Base-by-base conservation (phyloP, 2,329 filamentous ascomycete species). In the Neofusicoccum cordaticola region DNA sequence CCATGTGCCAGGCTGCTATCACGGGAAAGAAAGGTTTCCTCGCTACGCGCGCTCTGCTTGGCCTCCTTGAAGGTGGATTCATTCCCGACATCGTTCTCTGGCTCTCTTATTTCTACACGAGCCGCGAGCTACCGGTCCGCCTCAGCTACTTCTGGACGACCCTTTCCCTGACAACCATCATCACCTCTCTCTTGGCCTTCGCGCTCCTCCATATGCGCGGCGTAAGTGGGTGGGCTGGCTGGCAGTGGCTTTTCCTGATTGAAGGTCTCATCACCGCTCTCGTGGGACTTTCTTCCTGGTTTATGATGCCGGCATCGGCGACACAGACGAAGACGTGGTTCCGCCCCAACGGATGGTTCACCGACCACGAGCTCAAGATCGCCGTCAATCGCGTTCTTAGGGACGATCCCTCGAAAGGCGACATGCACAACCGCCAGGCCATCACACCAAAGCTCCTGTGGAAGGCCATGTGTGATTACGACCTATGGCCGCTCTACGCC, bases 281-380 rank as follows among this genome's bases (percentile, higher is more conserved):
- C 2, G 79, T 88, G 27, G 86, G 86, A 2, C 60, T 88, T 0
- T 70, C 83, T 9, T 81, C 84, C 0, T 86, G 81, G 68, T 79
- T 83, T 11, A 77, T 86, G 22, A 85, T 89, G 81, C 85, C 85
- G 2, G 72, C 75, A 0, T 74, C 71, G n/a, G 69, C 74, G 1
- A 67, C 65, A 3, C 81, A 86, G 67, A 88, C 85, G 0, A 80
- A 79, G 47, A 83, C 79, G 51, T 85, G 83, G 82, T 85, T 85
- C 69, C 81, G 85, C 7, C 85, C 84, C 11, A 82, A 84, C 62
- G 87, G 86, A 0, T 89, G 86, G 84, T 89, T 89, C 72, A 83
- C 70, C 2, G 84, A 87, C 50, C 81, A 81, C 2, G 87, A 88
- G 65, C 85, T 89, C 69, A 78, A 79, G 60, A 89, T 89, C 68